Conservation (phyloP, 108 stramenopile genomes). For the Cylindrotheca fusiformis region DNA sequence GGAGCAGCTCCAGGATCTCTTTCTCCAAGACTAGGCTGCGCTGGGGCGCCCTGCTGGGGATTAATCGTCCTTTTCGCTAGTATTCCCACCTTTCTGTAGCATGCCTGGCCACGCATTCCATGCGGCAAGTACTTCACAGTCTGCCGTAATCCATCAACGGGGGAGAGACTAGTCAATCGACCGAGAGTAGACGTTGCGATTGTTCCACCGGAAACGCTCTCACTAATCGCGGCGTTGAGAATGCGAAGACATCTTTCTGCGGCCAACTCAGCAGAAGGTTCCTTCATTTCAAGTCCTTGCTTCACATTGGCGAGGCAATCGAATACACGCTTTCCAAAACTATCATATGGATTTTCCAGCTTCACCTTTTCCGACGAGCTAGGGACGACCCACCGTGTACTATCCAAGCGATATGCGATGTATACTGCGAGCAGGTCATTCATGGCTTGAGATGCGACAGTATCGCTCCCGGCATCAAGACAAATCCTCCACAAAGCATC, state of each 20-base stretch:
- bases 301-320: conserved; percentile 66
- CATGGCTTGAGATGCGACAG: conserved; percentile 81
- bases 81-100: conserved; percentile 58
- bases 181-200: conserved; percentile 48
- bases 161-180: conserved; percentile 36
- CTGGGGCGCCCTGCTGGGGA: conserved; percentile 8
- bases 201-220: conserved; percentile 48
- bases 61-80: conserved; percentile 49
- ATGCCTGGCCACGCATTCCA: conserved; percentile 73
- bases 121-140: conserved; percentile 57
- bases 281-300: conserved; percentile 46
- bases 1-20: conserved; percentile 12
- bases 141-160: conserved; percentile 29
- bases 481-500: conserved; percentile 87
- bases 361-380: conserved; percentile 21
- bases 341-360: conserved; percentile 18
- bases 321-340: conserved; percentile 58
- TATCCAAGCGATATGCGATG: conserved; percentile 18
- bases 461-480: conserved; percentile 56
- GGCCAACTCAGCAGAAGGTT: conserved; percentile 48
- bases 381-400: neutral
- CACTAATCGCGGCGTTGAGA: conserved; percentile 73
- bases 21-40: conserved; percentile 6
- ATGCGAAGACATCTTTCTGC: conserved; percentile 84
- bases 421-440: conserved; percentile 78